Base-by-base conservation (phyloP, 352 stramenopile genomes). In the Globisporangium middletonii region DNA sequence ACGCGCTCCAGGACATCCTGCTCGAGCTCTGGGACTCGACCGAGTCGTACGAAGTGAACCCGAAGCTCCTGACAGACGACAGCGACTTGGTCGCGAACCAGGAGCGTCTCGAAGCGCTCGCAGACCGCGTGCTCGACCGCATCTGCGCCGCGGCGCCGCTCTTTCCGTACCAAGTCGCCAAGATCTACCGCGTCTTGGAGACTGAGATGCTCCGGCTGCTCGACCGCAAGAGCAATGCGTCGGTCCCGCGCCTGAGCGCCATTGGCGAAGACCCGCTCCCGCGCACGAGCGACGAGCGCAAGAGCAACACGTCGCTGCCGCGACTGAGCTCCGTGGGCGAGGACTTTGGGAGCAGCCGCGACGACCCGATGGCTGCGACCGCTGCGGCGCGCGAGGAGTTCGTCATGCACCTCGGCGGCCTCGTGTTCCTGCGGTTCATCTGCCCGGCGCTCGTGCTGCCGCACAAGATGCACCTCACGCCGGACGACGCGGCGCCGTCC, bases 381-480 rank as follows among this genome's bases (percentile, higher is more conserved):
- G 43, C 67, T 48, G 60, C 72, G 4, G 73, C 75, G 0, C 76
- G 80, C 44, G 79, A 89, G 27, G 81, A 92, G 61, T 89, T 92
- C 50, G 77, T 84, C 53, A 73, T 89, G 65, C 81, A 92, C 35
- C 58, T 94, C 15, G 83, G 83, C 37, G 83, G 81, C 0, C 69
- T 92, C 19, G 66, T 94, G 12, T 94, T 94, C 59, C 62, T 94
- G 49, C 72, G 83, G 12, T 90, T 89, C 50, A 58, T 94, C 33
- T 94, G 83, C 44, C 83, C 83, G 0, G 81, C 81, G 16, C 63
- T 94, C 11, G 69, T 94, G 53, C 71, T 88, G 53, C 83, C 83
- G 18, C 79, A 90, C 60, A 85, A 88, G 43, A 76, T 89, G 65
- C 68, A 73, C 11, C 60, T 94, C 48, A 88, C 80, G 8, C 80